phyloP scores from a whole-genome alignment of 2,329 filamentous ascomycete species.

The Gaeumannomyces sp. region DNA sequence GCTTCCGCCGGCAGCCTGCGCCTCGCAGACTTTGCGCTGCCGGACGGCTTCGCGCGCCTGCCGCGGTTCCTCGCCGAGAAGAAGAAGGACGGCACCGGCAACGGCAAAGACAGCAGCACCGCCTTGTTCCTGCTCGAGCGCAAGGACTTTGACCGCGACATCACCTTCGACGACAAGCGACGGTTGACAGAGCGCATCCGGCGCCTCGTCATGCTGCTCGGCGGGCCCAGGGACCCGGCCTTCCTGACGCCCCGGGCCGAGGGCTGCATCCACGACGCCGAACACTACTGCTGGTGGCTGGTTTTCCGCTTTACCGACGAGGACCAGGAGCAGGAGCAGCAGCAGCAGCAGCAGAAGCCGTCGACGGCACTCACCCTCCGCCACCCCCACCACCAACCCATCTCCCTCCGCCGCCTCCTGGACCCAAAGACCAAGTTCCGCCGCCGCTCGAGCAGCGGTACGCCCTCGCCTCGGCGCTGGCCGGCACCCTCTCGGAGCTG shows the following conservation, averaged over 20 bases:
- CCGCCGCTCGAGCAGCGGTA: conserved; percentile 12
- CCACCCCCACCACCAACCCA: background rate
- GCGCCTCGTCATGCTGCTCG: conserved; percentile 14
- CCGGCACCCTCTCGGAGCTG: conserved; percentile 47
- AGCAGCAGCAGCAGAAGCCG: background rate
- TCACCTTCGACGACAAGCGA: conserved; percentile 10
- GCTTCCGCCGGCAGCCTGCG: background rate
- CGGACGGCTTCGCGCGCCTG: background rate
- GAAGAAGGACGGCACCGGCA: background rate
- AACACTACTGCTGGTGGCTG: conserved; percentile 15
- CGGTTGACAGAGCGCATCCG: conserved; percentile 13
- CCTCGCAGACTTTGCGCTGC: conserved; percentile 5
- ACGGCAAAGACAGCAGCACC: too few relatives aligned
- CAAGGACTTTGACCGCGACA: conserved; percentile 12
- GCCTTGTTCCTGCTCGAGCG: conserved; percentile 13
- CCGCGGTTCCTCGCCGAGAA: conserved; percentile 2
- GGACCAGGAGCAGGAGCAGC: background rate
- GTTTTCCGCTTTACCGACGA: conserved; percentile 11
- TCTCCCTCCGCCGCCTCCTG: conserved; percentile 13
- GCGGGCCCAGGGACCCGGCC: conserved; percentile 11
- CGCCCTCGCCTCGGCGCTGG: conserved; percentile 27
- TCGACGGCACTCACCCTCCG: background rate
- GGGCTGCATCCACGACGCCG: conserved; percentile 13
- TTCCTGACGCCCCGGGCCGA: conserved; percentile 12
- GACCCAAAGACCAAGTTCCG: conserved; percentile 10